A percentile compares a stretch with the other conserved stretches of the same genome.
phyloP scores from a whole-genome alignment of 352 stramenopile genomes.

The Peronospora destructor region DNA sequence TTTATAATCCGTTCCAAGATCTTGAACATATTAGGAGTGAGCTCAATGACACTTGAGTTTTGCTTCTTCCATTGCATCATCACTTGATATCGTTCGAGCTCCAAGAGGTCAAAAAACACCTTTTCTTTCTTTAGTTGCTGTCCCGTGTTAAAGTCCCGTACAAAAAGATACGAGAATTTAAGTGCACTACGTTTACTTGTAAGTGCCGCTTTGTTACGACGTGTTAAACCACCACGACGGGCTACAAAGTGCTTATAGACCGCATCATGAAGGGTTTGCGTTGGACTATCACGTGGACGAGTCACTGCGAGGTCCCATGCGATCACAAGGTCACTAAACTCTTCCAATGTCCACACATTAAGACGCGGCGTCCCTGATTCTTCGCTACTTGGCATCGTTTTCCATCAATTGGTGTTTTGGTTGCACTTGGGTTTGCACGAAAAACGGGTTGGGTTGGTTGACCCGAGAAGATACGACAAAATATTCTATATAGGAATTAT shows the following conservation, averaged over 20 bases:
- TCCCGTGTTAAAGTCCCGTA: constrained; percentile 24
- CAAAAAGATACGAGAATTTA: constrained; percentile 30
- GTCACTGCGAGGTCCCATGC: constrained; percentile 25
- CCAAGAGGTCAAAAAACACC: constrained; percentile 29
- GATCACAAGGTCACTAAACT: constrained; percentile 27
- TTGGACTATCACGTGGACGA: constrained; percentile 3
- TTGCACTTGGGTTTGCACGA: neutral
- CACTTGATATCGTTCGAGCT: constrained; percentile 5
- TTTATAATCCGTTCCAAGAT: constrained; percentile 20
- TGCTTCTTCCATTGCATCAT: constrained; percentile 24
- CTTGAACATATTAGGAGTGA: constrained; percentile 23
- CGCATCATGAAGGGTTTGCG: constrained; percentile 18
- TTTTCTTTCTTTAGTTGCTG: constrained; percentile 11
- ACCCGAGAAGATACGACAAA: neutral
- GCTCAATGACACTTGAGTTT: constrained; percentile 30
- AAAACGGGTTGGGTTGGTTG: neutral
- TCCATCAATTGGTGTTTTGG: neutral
- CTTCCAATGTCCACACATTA: constrained; percentile 24
- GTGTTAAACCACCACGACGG: constrained; percentile 23
- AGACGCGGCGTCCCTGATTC: constrained; percentile 10
- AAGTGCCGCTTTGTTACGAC: constrained; percentile 29
- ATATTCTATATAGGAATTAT: neutral
- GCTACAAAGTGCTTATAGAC: constrained; percentile 31
- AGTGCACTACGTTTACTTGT: constrained; percentile 31
- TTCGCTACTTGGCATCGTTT: constrained; percentile 17